Evolutionary conservation across 768 basidiomycete species (phyloP), one percentile per base, ranked within the genome.

Genomic region (Pulveroboletus sp.): DNA sequence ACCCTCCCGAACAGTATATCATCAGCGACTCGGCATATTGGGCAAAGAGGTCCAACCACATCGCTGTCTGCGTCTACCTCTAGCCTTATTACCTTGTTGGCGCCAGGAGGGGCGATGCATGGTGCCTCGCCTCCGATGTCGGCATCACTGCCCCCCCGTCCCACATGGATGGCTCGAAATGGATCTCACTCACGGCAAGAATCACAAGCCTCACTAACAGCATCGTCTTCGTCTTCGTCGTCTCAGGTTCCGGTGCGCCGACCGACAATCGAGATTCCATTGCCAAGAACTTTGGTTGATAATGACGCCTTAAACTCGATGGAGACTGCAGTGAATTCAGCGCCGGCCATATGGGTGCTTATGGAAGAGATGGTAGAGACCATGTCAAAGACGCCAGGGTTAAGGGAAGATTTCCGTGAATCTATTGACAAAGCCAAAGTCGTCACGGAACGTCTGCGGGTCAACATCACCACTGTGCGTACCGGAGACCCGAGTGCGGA

Each of bases 321-420:
- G 66, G 83, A 83, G 56, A 71, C 73, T 8, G 89, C 93, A 12
- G 81, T 93, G 8, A 82, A 88, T 21, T 77, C 86, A 11, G 93
- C 91, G 9, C 86, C 87, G 10, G 73, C 76, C 24, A 86, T 91
- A 21, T 97, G 93, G 89, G 75, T 82, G 50, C 78, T 86, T 73
- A 81, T 93, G 63, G 83, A 85, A 55, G 83, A 85, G 49, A 74
- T 86, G 53, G 67, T 89, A 46, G 83, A 85, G 46, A 73, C 84
- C 43, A 66, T 91, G 46, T 69, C 70, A 27, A 76, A 80, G 30
- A 64, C 72, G n/a, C 57, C 72, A 26, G 72, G 73, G 40, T 51
- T 66, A 14, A 69, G 69, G 27, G 65, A 64, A 37, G 76, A 81
- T 39, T 67, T 83, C 49, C 71, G 70, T 46, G 81, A 80, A 28